These are phyloP conservation scores for Penicillium cataractarum DNA, from an alignment of 495 filamentous ascomycete genomes.

Conservation along the genomic window DNA sequence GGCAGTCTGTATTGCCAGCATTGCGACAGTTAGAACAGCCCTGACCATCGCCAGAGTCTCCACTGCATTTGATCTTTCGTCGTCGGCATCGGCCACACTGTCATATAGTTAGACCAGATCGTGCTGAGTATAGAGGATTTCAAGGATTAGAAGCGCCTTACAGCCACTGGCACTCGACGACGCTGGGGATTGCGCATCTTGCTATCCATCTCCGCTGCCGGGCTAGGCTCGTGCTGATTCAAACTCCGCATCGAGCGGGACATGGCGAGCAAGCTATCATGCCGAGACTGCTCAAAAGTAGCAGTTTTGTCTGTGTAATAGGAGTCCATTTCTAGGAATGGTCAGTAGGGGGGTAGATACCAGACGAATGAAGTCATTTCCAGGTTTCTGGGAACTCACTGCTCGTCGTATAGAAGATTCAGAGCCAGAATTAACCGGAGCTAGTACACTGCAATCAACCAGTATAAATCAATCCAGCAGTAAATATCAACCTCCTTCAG, in stretches of 20 bases:
- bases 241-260: conserved; percentile 32
- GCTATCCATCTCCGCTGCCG: conserved; percentile 32
- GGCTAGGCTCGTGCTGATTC: conserved; percentile 33
- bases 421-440: neutral
- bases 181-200: conserved; percentile 42
- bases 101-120: neutral
- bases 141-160: conserved; percentile 46
- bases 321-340: conserved; percentile 36
- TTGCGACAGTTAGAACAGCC: conserved; percentile 84
- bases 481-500: neutral
- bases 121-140: conserved; percentile 4
- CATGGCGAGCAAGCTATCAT: conserved; percentile 28
- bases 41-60: conserved; percentile 72
- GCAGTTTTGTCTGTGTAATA: conserved; percentile 37
- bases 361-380: neutral
- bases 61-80: conserved; percentile 95
- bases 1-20: conserved; percentile 70
- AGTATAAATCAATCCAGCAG: neutral
- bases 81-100: conserved; percentile 91
- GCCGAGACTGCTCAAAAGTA: conserved; percentile 27
- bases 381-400: neutral
- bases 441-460: conserved; percentile 1
- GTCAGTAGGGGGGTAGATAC: neutral
- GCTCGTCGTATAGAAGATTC: neutral
- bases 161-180: conserved; percentile 68